Percentiles rank a stretch among this genome's conserved stretches.
Evolutionary conservation across 352 stramenopile species (phyloP).

Genomic region (Thalassiosira exigua): DNA sequence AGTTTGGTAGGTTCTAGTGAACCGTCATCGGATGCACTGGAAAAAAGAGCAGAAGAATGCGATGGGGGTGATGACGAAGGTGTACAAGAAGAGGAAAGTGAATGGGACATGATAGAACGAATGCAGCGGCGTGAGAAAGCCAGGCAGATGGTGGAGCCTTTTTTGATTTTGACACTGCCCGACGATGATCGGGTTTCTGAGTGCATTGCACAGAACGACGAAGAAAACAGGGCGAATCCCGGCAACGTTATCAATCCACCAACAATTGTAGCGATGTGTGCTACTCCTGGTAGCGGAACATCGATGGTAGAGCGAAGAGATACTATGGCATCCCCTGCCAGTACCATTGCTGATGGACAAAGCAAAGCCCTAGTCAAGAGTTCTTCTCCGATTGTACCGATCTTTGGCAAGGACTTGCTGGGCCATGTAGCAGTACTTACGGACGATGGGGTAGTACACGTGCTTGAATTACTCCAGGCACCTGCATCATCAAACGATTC

Average conservation of each 20-base stretch:
- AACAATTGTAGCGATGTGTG: conserved; percentile 56
- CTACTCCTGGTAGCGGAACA: conserved; percentile 21
- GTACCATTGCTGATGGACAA: background rate
- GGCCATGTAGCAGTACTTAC: conserved; percentile 54
- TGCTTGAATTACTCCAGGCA: conserved; percentile 24
- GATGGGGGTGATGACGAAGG: conserved; percentile 4
- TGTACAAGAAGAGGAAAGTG: conserved; percentile 30
- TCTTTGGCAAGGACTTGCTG: conserved; percentile 23
- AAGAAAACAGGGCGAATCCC: background rate
- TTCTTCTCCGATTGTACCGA: background rate
- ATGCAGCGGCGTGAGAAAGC: conserved; percentile 35
- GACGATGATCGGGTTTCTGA: background rate
- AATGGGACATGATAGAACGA: conserved; percentile 33
- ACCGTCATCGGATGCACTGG: background rate
- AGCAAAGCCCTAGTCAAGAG: background rate
- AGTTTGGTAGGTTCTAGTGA: conserved; percentile 4
- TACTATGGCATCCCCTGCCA: background rate
- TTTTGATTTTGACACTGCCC: conserved; percentile 43
- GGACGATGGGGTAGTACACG: conserved; percentile 34
- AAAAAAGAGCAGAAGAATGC: background rate
- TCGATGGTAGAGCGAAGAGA: conserved; percentile 43
- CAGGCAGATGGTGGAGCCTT: conserved; percentile 36
- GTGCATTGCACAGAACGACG: conserved; percentile 3
- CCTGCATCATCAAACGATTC: conserved; percentile 5
- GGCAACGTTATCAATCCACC: conserved; percentile 8